Evolutionary conservation across 2,329 filamentous ascomycete species (phyloP).

Genomic region (Verticillium tricorpus): DNA sequence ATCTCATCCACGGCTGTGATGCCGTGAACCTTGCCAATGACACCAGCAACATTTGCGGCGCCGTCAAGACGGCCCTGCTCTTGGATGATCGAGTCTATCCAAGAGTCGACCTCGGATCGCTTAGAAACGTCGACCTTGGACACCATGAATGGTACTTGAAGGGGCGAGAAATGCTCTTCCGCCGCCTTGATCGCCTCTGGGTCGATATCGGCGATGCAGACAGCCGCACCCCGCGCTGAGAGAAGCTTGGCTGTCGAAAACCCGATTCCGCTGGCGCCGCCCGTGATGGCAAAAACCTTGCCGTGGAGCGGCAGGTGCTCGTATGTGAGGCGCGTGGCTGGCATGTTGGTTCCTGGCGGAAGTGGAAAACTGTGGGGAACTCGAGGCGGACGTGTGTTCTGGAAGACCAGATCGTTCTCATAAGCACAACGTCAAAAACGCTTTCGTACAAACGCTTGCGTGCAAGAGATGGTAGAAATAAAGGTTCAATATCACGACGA

Average conservation of each 20-base stretch:
- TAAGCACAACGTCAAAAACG: no score
- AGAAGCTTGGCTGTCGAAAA: constrained; percentile 34
- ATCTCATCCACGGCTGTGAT: constrained; percentile 34
- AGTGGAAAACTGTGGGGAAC: neutral
- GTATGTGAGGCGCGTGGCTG: neutral
- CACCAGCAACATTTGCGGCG: constrained; percentile 41
- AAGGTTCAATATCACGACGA: neutral
- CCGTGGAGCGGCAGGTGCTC: constrained; percentile 15
- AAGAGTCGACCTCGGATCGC: constrained; percentile 34
- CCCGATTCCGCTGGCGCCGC: constrained; percentile 39
- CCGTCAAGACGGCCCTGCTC: constrained; percentile 40
- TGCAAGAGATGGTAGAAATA: neutral
- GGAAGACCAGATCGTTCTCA: no score
- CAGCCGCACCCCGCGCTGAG: constrained; percentile 27
- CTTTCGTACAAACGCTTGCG: no score
- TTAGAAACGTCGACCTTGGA: constrained; percentile 35
- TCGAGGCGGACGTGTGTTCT: no score
- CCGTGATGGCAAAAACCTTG: constrained; percentile 34
- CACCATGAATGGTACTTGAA: constrained; percentile 21
- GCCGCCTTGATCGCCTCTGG: constrained; percentile 21
- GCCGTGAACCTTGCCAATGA: constrained; percentile 39
- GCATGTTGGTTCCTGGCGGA: neutral
- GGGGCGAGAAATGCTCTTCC: constrained; percentile 22
- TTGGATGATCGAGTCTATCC: constrained; percentile 32
- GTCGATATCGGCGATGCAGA: constrained; percentile 35